Evolutionary conservation across 495 filamentous ascomycete genomes (phyloP).

Genomic region (Aspergillus indologenus): DNA sequence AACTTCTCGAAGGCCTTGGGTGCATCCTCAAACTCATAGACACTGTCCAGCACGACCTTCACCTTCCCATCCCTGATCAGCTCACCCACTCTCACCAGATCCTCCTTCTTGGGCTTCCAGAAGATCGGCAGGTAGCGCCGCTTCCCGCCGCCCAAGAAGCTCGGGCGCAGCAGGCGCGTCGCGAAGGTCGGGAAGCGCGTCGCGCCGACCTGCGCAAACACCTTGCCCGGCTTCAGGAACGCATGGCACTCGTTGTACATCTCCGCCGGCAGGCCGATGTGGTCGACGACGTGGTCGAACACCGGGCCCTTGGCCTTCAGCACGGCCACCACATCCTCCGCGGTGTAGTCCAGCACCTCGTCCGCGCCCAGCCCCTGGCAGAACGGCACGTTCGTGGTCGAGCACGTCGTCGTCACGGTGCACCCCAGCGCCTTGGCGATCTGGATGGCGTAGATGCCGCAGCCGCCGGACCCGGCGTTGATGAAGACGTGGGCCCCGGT

Average conservation of each 20-base stretch:
- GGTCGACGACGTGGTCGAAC: conserved; percentile 60
- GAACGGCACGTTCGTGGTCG: conserved; percentile 54
- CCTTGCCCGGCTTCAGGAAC: conserved; percentile 51
- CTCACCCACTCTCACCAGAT: conserved; percentile 53
- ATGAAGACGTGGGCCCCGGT: conserved; percentile 59
- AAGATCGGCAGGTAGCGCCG: conserved; percentile 48
- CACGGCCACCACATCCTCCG: conserved; percentile 43
- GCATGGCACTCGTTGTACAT: conserved; percentile 56
- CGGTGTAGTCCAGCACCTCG: conserved; percentile 67
- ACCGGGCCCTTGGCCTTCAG: conserved; percentile 48
- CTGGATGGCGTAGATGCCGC: conserved; percentile 60
- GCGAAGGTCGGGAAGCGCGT: conserved; percentile 25
- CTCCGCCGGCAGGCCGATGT: conserved; percentile 48
- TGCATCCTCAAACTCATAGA: conserved; percentile 59
- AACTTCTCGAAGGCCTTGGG: conserved; percentile 62
- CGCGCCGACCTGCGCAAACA: conserved; percentile 58
- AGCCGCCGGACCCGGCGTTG: conserved; percentile 65
- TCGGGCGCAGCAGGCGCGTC: conserved; percentile 42
- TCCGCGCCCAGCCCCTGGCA: conserved; percentile 61
- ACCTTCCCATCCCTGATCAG: conserved; percentile 63
- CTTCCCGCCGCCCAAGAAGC: conserved; percentile 63
- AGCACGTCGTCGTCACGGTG: conserved; percentile 60
- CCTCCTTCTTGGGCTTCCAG: conserved; percentile 37
- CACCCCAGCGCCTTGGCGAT: conserved; percentile 65
- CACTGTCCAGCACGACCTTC: conserved; percentile 57